Conservation (phyloP, 2,329 filamentous ascomycete species). For the Penicillium hesseltinei region DNA sequence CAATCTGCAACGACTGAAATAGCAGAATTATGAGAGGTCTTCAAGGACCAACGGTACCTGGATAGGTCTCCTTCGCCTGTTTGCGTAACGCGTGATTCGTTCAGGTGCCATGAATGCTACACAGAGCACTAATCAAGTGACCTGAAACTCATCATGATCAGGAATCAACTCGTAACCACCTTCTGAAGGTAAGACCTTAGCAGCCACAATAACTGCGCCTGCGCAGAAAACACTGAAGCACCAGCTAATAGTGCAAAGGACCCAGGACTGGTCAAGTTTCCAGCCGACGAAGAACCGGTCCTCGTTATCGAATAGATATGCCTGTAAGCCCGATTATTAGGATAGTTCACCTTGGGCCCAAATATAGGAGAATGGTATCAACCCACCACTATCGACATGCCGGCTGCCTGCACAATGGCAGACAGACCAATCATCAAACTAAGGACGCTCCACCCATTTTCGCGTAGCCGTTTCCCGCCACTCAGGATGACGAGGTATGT, state of each 20-base stretch:
- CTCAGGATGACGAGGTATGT: conserved; percentile 73
- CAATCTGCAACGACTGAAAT: conserved; percentile 1
- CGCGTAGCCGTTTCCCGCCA: conserved; percentile 76
- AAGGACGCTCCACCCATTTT: conserved; percentile 78
- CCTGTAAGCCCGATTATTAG: conserved; percentile 49
- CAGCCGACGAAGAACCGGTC: conserved; percentile 80
- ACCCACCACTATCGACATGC: conserved; percentile 80
- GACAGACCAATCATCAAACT: conserved; percentile 64
- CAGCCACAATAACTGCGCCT: conserved; percentile 62
- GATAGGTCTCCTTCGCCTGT: neutral
- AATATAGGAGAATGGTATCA: neutral
- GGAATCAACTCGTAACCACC: conserved; percentile 81
- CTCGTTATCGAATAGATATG: conserved; percentile 80
- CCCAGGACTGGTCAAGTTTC: conserved; percentile 75
- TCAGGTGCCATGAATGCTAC: neutral
- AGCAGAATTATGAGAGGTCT: neutral
- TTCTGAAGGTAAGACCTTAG: conserved; percentile 70
- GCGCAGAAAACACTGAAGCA: conserved; percentile 53
- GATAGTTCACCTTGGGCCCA: neutral
- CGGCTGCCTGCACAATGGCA: conserved; percentile 67
- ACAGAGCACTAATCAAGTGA: conserved; percentile 3
- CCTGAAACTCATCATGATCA: conserved; percentile 30
- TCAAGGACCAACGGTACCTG: neutral
- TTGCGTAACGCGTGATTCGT: neutral
- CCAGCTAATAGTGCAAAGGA: conserved; percentile 66